Evolutionary conservation across 257 asterid species (phyloP), one percentile per base, ranked within the genome.

Genomic region (Linaria vulgaris): DNA sequence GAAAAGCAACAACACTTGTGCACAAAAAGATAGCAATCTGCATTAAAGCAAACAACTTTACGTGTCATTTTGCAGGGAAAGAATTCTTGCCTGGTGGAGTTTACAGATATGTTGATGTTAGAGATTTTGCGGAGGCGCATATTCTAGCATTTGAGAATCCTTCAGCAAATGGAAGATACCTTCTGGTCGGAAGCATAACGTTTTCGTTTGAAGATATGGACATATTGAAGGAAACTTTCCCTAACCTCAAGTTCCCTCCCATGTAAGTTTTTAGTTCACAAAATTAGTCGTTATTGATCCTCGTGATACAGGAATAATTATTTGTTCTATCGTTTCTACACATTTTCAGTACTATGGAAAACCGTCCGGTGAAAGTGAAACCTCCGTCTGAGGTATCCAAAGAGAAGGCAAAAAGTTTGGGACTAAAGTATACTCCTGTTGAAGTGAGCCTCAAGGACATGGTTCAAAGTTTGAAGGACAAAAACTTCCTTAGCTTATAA

Each of bases 361-460:
- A 56, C 31, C 27, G 14, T 13, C 24, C 47, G 9, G 15, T 22
- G n/a, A 31, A 16, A 30, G 15, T 22, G n/a, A 31, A 16, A 30
- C 41, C 59, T 23, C 24, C 59, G 16, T 53, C 25, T 31, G 23
- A 39, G 38, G 74, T 76, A 43, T 76, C 85, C 2, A 68, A 25
- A 13, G 72, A 76, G 37, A 80, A 58, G 53, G 69, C 73, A 15
- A 58, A 68, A 52, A 15, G 67, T 45, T 67, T 76, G 76, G 81
- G 81, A 16, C 3, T 79, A n/a, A 51, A 49, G 24, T 74, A 67
- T 71, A 70, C 62, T 15, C 73, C 74, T 15, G 50, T 76, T 61
- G 80, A 80, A 44, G 74, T 60, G 53, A 76, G 70, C 54, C 62
- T 80, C 3, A 74, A 59, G 67, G 82, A 74, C 64, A 68, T 70